A percentile compares a stretch with the other conserved stretches of the same genome.
Conservation (phyloP, 371 early-diverging fungal species). For the Blastocladiella emersonii region DNA sequence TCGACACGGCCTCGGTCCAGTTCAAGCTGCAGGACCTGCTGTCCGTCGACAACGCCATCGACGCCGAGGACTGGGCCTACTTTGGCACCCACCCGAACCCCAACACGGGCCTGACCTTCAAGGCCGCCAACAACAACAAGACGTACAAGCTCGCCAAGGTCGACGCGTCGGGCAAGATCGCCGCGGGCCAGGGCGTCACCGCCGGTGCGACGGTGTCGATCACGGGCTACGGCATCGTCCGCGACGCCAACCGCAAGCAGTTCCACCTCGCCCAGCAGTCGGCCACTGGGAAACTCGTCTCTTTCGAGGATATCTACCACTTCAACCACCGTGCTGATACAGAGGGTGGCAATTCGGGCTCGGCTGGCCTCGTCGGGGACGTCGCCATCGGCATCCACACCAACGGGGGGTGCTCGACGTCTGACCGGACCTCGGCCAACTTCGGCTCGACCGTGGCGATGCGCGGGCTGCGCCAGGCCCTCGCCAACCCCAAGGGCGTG, state of each 20-base stretch:
- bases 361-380: background rate
- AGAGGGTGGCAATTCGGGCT: conserved; percentile 6
- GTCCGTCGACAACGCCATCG: background rate
- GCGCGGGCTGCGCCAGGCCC: no score
- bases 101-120: conserved; percentile 4
- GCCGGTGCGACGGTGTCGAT: background rate
- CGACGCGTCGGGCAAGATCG: background rate
- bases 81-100: conserved; percentile 7
- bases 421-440: no score
- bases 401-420: no score
- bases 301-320: background rate
- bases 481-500: no score
- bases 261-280: background rate
- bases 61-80: conserved; percentile 4
- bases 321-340: conserved; percentile 4
- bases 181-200: background rate
- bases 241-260: background rate
- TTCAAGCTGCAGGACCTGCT: background rate
- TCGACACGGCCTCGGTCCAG: conserved; percentile 6
- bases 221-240: conserved; percentile 6
- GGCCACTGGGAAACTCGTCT: background rate
- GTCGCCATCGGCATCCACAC: no score
- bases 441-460: no score
- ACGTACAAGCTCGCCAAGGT: background rate
- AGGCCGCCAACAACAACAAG: conserved; percentile 3